These are phyloP conservation scores for Porpolomopsis calyptriformis DNA, from an alignment of 768 basidiomycete genomes.

Conservation along the genomic window DNA sequence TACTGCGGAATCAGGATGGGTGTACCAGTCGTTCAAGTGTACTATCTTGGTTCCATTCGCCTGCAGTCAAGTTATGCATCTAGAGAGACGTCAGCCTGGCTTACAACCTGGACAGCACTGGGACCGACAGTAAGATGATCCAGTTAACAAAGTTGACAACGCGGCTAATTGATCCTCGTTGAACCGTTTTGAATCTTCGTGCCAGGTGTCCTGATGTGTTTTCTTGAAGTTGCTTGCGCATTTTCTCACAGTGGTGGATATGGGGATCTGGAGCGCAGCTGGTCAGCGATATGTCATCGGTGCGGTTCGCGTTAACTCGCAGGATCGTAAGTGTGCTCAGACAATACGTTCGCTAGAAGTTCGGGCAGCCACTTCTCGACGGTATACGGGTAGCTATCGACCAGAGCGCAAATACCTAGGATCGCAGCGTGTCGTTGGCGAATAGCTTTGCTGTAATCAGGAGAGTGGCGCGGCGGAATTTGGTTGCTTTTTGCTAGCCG, in stretches of 20 bases:
- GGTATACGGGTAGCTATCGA: conserved; percentile 93
- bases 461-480: conserved; percentile 53
- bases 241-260: conserved; percentile 73
- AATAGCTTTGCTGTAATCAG: conserved; percentile 57
- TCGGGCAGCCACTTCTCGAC: conserved; percentile 92
- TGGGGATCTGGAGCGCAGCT: conserved; percentile 46
- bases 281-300: not conserved
- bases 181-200: conserved; percentile 79
- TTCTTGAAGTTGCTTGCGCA: conserved; percentile 74
- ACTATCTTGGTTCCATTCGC: too few relatives aligned
- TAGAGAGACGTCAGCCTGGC: not conserved
- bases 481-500: conserved; percentile 58
- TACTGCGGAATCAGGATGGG: too few relatives aligned
- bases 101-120: not conserved
- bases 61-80: not conserved
- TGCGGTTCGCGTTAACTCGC: conserved; percentile 25
- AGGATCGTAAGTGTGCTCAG: conserved; percentile 81
- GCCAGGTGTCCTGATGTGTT: conserved; percentile 85
- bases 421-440: conserved; percentile 84
- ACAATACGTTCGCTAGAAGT: conserved; percentile 65
- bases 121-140: conserved; percentile 69
- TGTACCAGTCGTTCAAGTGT: too few relatives aligned
- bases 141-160: conserved; percentile 74
- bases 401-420: conserved; percentile 84
- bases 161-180: conserved; percentile 75